These are phyloP conservation scores for Dictyostelium firmibasis DNA, from an alignment of 78 protist species.

Conservation along the genomic window DNA sequence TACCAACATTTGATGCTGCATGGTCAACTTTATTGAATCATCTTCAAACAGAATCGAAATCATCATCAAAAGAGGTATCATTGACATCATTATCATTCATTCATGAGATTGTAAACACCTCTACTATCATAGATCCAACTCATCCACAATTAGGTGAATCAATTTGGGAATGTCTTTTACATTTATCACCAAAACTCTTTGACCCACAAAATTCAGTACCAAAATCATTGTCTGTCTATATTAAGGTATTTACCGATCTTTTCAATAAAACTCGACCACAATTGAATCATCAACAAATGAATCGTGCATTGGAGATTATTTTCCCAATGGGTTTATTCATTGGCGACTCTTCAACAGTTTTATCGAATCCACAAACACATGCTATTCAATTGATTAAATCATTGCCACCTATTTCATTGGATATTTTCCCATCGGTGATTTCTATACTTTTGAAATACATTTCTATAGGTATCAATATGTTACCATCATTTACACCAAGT, in stretches of 20 bases:
- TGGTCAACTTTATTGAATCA: constrained; percentile 55
- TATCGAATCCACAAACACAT: constrained; percentile 75
- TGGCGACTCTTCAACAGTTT: constrained; percentile 27
- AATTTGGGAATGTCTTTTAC: constrained; percentile 22
- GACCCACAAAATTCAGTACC: constrained; percentile 16
- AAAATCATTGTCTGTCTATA: constrained; percentile 35
- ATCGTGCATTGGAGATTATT: constrained; percentile 25
- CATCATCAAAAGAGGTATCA: constrained; percentile 69
- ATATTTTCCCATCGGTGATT: constrained; percentile 44
- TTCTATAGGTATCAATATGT: constrained; percentile 31
- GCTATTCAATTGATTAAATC: constrained; percentile 53
- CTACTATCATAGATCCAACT: background rate
- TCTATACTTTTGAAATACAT: constrained; percentile 45
- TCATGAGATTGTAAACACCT: constrained; percentile 51
- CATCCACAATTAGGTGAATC: constrained; percentile 43
- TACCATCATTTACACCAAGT: constrained; percentile 12
- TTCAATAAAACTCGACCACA: constrained; percentile 18
- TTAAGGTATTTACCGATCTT: constrained; percentile 44
- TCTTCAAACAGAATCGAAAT: constrained; percentile 57
- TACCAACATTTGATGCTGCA: constrained; percentile 13
- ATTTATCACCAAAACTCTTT: constrained; percentile 27
- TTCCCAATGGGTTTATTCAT: constrained; percentile 59
- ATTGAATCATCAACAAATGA: constrained; percentile 30
- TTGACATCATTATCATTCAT: constrained; percentile 27
- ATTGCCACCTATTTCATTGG: constrained; percentile 35